Percentiles rank a stretch among this genome's conserved stretches.
Evolutionary conservation across 2,329 filamentous ascomycete genomes (phyloP).

Genomic region (Bipolaris gigantea): DNA sequence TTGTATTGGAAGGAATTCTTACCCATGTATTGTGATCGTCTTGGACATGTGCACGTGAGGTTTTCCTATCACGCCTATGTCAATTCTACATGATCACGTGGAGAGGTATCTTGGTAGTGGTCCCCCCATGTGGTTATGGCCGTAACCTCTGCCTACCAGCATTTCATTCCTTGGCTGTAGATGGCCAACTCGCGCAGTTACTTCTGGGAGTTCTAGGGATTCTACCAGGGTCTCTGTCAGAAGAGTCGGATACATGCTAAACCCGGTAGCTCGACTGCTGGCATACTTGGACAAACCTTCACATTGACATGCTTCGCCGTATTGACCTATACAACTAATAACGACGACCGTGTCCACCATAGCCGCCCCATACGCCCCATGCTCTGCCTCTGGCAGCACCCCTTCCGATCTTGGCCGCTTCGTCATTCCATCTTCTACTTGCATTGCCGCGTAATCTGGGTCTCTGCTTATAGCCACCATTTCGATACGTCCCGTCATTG

Average conservation of each 20-base stretch:
- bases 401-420: background rate
- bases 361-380: background rate
- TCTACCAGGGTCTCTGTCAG: background rate
- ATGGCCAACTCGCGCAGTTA: background rate
- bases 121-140: background rate
- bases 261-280: background rate
- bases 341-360: background rate
- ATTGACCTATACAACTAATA: background rate
- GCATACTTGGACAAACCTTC: background rate
- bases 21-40: no score
- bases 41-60: no score
- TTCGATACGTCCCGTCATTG: background rate
- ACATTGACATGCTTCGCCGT: background rate
- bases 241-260: background rate
- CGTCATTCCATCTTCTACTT: constrained; percentile 3
- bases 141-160: background rate
- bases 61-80: background rate
- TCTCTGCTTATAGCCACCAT: constrained; percentile 7
- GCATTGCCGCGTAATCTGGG: background rate
- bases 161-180: background rate
- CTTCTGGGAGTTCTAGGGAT: background rate
- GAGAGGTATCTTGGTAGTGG: background rate
- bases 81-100: background rate
- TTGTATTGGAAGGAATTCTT: no score
- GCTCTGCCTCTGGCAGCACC: background rate